A percentile compares a stretch with the other conserved stretches of the same genome.
phyloP scores from a whole-genome alignment of 371 early-diverging fungal species.

The Choanephora cucurbitarum region DNA sequence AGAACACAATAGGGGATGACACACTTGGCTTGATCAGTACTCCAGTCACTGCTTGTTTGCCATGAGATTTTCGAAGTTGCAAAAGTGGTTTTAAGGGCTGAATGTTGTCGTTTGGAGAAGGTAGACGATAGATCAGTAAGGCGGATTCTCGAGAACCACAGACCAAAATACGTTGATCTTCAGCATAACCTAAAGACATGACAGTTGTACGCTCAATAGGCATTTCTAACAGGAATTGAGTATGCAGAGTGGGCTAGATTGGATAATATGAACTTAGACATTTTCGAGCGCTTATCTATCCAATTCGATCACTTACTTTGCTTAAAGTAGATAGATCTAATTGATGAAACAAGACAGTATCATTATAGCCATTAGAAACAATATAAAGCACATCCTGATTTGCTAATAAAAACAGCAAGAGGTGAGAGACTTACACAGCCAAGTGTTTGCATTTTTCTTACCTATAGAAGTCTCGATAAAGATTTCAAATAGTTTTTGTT shows the following conservation, averaged over 20 bases:
- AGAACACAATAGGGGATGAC: conserved; percentile 45
- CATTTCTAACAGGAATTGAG: conserved; percentile 45
- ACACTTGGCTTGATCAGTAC: conserved; percentile 22
- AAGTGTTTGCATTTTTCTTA: conserved; percentile 9
- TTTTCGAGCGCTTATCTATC: too few species aligned
- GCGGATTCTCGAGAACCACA: conserved; percentile 68
- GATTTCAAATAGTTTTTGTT: conserved; percentile 54
- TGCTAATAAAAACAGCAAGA: too few species aligned
- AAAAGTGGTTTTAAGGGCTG: conserved; percentile 26
- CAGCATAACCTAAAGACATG: conserved; percentile 47
- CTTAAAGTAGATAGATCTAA: conserved; percentile 24
- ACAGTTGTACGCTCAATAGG: conserved; percentile 54
- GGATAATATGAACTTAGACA: too few species aligned
- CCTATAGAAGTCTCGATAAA: conserved; percentile 42
- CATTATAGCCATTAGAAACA: conserved; percentile 46
- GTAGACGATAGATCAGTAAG: conserved; percentile 54
- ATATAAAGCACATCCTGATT: conserved; percentile 43
- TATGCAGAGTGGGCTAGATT: conserved; percentile 45
- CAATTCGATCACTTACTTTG: conserved; percentile 20
- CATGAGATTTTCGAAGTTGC: conserved; percentile 47
- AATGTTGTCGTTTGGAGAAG: conserved; percentile 6
- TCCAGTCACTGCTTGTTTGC: conserved; percentile 58
- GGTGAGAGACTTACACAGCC: too few species aligned
- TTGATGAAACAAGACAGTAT: conserved; percentile 40
- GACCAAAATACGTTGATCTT: conserved; percentile 48